A percentile compares a stretch with the other conserved stretches of the same genome.
Conservation (phyloP, 1,139 yeast genomes). For the Saccharomyces hybrid region DNA sequence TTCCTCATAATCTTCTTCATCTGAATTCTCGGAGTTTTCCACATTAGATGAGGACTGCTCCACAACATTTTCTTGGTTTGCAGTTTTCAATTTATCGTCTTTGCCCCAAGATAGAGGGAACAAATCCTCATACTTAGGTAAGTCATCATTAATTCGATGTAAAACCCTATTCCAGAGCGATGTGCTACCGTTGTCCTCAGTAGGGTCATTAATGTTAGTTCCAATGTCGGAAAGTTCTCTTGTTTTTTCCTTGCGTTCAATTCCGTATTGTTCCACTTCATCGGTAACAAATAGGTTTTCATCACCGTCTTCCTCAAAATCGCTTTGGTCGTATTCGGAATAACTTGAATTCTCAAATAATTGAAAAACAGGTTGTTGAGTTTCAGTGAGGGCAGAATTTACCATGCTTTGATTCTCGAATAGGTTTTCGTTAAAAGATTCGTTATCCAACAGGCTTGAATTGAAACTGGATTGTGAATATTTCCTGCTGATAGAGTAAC, state of each 20-base stretch:
- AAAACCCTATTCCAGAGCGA: slow-evolving; percentile 59
- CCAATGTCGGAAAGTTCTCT: slow-evolving; percentile 11
- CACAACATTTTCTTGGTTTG: slow-evolving; percentile 15
- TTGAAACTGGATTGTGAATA: slow-evolving; percentile 41
- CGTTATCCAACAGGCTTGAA: slow-evolving; percentile 51
- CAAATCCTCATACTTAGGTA: slow-evolving; percentile 77
- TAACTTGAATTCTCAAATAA: slow-evolving; percentile 23
- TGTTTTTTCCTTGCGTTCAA: neutral
- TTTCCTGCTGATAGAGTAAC: slow-evolving; percentile 12
- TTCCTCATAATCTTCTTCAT: slow-evolving; percentile 21
- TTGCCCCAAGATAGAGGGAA: slow-evolving; percentile 43
- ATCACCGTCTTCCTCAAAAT: slow-evolving; percentile 31
- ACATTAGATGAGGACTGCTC: slow-evolving; percentile 9
- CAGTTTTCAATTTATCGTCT: neutral
- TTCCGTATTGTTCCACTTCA: slow-evolving; percentile 14
- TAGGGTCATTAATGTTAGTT: slow-evolving; percentile 18
- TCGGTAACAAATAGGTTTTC: slow-evolving; percentile 21
- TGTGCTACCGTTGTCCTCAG: slow-evolving; percentile 14
- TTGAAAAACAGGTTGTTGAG: slow-evolving; percentile 26
- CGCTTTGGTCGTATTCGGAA: slow-evolving; percentile 24
- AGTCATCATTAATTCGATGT: slow-evolving; percentile 49
- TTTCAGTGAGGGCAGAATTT: neutral
- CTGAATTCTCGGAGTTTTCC: slow-evolving; percentile 9
- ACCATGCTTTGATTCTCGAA: slow-evolving; percentile 9
- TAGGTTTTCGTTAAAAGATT: slow-evolving; percentile 15